Percentiles rank a stretch among this genome's conserved stretches.
Conservation (phyloP, 805 yeast species). For the Peterozyma xylosa region DNA sequence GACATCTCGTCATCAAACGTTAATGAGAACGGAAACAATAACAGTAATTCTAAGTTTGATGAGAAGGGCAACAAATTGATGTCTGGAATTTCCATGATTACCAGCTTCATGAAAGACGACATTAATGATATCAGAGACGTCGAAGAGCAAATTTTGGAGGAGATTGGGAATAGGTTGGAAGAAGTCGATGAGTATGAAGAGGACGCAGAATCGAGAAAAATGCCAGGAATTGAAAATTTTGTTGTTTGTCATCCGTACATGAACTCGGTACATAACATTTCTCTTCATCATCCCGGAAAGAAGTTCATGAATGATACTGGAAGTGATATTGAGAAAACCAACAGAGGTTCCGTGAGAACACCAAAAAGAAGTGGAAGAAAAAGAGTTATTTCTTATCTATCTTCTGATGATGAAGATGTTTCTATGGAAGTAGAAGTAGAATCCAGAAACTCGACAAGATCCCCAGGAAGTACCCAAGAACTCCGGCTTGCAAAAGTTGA, state of each 20-base stretch:
- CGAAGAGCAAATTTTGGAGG: slow-evolving; percentile 48
- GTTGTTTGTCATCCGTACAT: too few relatives aligned
- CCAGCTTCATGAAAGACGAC: slow-evolving; percentile 62
- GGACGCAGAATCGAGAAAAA: too few relatives aligned
- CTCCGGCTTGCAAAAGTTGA: slow-evolving; percentile 2
- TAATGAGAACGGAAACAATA: slow-evolving; percentile 5
- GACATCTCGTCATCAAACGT: background rate
- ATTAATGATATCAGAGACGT: slow-evolving; percentile 52
- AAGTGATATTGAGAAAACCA: background rate
- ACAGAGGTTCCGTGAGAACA: too few relatives aligned
- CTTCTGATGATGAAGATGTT: too few relatives aligned
- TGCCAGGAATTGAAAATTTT: too few relatives aligned
- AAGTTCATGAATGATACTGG: background rate
- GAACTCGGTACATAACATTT: too few relatives aligned
- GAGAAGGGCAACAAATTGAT: slow-evolving; percentile 21
- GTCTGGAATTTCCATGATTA: slow-evolving; percentile 48
- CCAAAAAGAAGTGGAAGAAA: too few relatives aligned
- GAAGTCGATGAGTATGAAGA: slow-evolving; percentile 7
- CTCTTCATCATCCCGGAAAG: background rate
- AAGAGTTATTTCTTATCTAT: too few relatives aligned
- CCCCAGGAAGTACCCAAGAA: background rate
- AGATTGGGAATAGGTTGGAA: slow-evolving; percentile 22
- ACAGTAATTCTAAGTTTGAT: slow-evolving; percentile 11
- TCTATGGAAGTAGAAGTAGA: too few relatives aligned
- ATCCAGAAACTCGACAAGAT: background rate